Conservation (phyloP, 306 rosid species). For the Aeschynomene evenia region DNA sequence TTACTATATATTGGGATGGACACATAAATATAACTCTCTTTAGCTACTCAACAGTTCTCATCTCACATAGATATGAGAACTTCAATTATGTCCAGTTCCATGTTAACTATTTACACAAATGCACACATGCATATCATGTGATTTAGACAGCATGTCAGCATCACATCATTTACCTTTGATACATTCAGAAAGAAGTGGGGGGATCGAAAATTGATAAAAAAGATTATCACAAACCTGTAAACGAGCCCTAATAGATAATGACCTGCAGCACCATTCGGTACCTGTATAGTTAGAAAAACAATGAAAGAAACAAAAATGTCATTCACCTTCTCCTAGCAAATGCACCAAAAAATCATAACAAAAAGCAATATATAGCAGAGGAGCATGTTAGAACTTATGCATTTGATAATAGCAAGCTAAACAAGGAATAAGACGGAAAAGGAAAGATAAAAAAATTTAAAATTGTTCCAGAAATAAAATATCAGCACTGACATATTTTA, state of each 20-base stretch:
- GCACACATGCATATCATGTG: too few relatives aligned
- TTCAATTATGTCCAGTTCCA: background rate
- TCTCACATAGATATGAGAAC: background rate
- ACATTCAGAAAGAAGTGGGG: background rate
- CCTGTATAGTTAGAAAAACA: conserved; percentile 48
- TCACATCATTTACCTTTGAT: background rate
- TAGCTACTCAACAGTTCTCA: background rate
- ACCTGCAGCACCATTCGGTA: conserved; percentile 97
- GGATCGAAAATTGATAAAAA: conserved; percentile 2
- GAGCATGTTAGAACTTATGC: conserved; percentile 8
- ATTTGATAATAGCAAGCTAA: conserved; percentile 10
- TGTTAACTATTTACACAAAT: background rate
- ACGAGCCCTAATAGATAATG: conserved; percentile 92
- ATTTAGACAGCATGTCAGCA: too few relatives aligned
- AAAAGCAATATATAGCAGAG: conserved; percentile 9
- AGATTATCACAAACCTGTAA: conserved; percentile 65
- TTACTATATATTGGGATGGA: background rate
- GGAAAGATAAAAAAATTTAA: background rate
- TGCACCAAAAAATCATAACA: conserved; percentile 10
- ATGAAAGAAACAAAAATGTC: conserved; percentile 16
- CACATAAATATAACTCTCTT: background rate
- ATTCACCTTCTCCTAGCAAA: conserved; percentile 32
- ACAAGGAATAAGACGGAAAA: conserved; percentile 8
- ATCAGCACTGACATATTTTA: background rate
- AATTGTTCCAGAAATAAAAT: conserved; percentile 2